Evolutionary conservation across 2,329 filamentous ascomycete genomes (phyloP), one percentile per base, ranked within the genome.

Genomic region (Fusarium sp.): DNA sequence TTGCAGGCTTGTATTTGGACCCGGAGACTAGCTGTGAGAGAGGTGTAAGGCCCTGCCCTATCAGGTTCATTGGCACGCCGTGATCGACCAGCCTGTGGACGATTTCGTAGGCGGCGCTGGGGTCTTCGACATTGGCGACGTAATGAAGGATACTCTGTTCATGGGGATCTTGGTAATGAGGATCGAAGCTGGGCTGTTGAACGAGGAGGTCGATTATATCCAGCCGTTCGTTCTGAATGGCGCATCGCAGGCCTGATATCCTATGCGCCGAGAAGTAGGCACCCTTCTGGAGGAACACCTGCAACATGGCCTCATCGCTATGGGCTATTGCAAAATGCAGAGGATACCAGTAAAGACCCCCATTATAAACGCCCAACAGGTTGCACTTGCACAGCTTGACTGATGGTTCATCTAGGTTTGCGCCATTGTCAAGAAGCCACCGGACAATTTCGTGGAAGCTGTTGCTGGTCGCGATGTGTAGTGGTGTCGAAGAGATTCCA

Each of bases 371-470:
- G 4, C 20, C 23, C 10, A n/a, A 4, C 25, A 1, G 2, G 2
- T 11, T 4, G 23, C 50, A 61, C 7, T 2, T 2, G 34, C 63
- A 65, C 7, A 55, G 18, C 4, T 2, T 6, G 5, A 7, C 3
- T 13, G 63, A 33, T 14, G 49, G 49, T 11, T 25, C 8, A 4
- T 64, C 14, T 9, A 65, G 6, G 1, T 29, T 40, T 25, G 54
- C 60, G n/a, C 54, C 60, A n/a, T 51, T 44, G n/a, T 64, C 60
- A 14, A 64, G 40, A n/a, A 65, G 61, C 60, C 49, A 64, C 7
- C 10, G n/a, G 7, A 56, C 60, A n/a, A 65, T 33, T n/a, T 65
- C 46, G 6, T 58, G 49, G 11, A 59, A 33, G 5, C 33, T n/a
- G 3, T 36, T 11, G n/a, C 13, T 6, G 14, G 50, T 20, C 5